Evolutionary conservation across 768 basidiomycete genomes (phyloP).

Genomic region (Suillus lakei): DNA sequence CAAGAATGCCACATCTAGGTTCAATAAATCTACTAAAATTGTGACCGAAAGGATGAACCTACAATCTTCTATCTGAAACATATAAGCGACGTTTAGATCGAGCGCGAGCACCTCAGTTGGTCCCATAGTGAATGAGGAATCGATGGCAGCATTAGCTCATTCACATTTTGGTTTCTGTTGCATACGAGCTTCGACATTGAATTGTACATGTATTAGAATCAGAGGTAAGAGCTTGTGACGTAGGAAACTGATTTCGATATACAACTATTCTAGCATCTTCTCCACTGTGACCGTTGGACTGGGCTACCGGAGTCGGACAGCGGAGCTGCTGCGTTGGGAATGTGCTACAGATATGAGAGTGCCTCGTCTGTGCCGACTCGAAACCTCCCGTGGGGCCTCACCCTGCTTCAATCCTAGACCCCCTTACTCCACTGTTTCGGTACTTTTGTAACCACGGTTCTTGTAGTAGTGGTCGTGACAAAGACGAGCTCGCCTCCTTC

Average conservation of each 20-base stretch:
- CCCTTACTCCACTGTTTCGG: not conserved
- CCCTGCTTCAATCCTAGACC: too few species aligned
- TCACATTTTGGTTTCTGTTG: not conserved
- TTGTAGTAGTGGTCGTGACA: not conserved
- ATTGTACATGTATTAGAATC: not conserved
- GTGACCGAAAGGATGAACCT: constrained; percentile 1
- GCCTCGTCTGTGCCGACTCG: too few species aligned
- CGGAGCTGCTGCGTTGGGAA: not conserved
- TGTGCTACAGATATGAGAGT: not conserved
- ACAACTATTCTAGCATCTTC: not conserved
- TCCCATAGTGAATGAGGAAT: too few species aligned
- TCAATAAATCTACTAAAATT: constrained; percentile 13
- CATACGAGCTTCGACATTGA: too few species aligned
- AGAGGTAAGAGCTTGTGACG: not conserved
- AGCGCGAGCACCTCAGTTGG: not conserved
- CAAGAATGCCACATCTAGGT: not conserved
- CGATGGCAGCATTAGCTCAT: not conserved
- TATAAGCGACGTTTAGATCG: too few species aligned
- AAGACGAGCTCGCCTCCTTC: not conserved
- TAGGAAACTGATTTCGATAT: not conserved
- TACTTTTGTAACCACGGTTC: not conserved
- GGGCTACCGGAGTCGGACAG: not conserved
- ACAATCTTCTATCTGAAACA: not conserved
- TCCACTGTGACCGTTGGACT: not conserved
- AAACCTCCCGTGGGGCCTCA: too few species aligned